phyloP scores from a whole-genome alignment of 495 filamentous ascomycete genomes.

The Wilcoxina mikolae region DNA sequence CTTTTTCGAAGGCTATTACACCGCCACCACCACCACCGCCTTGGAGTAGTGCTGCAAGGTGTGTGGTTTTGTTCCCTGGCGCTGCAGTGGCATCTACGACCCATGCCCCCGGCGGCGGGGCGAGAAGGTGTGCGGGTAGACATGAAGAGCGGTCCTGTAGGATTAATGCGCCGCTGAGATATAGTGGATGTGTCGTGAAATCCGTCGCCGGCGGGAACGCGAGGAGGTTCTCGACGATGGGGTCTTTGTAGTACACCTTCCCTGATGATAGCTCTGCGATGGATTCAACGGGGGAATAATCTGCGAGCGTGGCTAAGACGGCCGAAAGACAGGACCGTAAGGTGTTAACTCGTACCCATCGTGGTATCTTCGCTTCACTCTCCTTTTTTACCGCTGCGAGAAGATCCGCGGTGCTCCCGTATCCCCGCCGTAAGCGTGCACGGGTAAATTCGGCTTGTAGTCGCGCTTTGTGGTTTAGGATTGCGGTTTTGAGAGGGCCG shows the following conservation, averaged over 20 bases:
- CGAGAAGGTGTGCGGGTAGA: conserved; percentile 76
- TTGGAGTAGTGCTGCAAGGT: conserved; percentile 59
- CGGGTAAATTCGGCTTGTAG: conserved; percentile 68
- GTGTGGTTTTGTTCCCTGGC: conserved; percentile 94
- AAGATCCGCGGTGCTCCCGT: conserved; percentile 47
- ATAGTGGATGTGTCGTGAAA: conserved; percentile 53
- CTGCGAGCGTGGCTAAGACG: neutral
- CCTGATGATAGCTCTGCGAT: too few species aligned
- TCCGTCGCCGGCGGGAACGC: conserved; percentile 56
- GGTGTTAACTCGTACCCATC: conserved; percentile 82
- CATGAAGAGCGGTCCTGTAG: conserved; percentile 95
- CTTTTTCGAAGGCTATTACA: conserved; percentile 57
- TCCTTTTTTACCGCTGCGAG: conserved; percentile 26
- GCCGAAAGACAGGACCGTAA: conserved; percentile 47
- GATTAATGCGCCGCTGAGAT: conserved; percentile 62
- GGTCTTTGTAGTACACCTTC: conserved; percentile 47
- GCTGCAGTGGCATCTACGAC: conserved; percentile 83
- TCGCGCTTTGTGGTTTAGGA: conserved; percentile 69
- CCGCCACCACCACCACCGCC: conserved; percentile 24
- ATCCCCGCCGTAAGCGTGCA: conserved; percentile 55
- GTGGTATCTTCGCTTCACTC: conserved; percentile 38
- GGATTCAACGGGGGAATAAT: neutral
- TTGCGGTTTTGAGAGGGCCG: conserved; percentile 58
- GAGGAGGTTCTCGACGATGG: conserved; percentile 66
- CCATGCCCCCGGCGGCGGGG: conserved; percentile 48